Evolutionary conservation across 768 basidiomycete species (phyloP), one percentile per base, ranked within the genome.

Genomic region (Nidula microcarpa): DNA sequence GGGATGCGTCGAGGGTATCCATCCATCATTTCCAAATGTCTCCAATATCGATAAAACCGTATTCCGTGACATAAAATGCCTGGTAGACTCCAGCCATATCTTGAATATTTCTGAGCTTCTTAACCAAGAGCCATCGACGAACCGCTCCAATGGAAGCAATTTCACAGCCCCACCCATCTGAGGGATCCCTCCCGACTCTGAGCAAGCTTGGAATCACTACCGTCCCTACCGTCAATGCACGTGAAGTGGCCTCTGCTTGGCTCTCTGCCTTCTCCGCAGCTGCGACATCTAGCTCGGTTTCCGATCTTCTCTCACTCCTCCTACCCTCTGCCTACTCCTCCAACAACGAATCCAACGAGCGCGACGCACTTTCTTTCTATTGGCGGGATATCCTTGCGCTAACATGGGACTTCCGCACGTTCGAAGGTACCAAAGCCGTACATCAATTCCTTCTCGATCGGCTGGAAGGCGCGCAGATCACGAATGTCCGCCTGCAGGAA

Each of bases 371-470:
- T 8, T 45, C 44, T 11, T 45, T 10, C 44, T 45, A 45, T 17
- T 86, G 84, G 85, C 68, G 83, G 10, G 85, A 86, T 56, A 69
- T 79, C 49, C 74, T 84, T n/a, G 74, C 80, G 0, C 70, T 86
- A 51, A 85, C 85, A 14, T 86, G 82, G 82, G 75, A 82, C 53
- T 78, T 85, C 47, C 78, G 83, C 37, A 80, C 82, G 6, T 79
- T 86, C 59, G 72, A 77, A 56, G 74, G 79, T 10, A 65, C 58
- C 36, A 17, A 60, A 1, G 62, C 65, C 6, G 77, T 86, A 39
- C 61, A 52, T 3, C 60, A 62, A 23, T 77, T 85, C 62, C 74
- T 84, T 36, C n/a, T 55, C 5, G 78, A 78, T 47, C 75, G 81
- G 30, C 69, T 86, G n/a, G 51, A 36, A 5, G 16, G 34, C 3